Base-by-base conservation (phyloP, 805 yeast genomes). In the Vanderwaltozyma polyspora region DNA sequence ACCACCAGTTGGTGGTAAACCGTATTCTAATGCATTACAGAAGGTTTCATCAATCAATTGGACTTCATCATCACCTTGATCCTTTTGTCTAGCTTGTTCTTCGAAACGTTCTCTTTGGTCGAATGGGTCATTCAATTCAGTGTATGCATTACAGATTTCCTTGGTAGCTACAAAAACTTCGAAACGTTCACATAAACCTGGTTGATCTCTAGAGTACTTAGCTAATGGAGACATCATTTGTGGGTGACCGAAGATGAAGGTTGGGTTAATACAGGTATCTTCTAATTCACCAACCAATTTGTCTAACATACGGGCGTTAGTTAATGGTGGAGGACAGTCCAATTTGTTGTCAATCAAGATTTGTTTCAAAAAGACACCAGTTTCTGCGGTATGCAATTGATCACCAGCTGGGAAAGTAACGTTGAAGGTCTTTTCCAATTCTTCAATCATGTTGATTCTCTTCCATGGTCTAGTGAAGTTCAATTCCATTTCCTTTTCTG, bases 221-320 rank as follows among this genome's bases (percentile, higher is more conserved):
- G 98, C 98, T 64, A 89, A 74, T 47, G 98, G 98, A 38, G 97
- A 89, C 98, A 89, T 89, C 93, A 89, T 85, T 69, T 89, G 96
- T 40, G 98, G 98, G 64, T 89, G 98, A 51, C 98, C 98, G 55
- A 85, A 87, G 63, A 89, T 83, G 64, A 89, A 89, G 31, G 97
- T 91, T 51, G 98, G 98, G 72, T 84, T 91, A 64, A 89, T 82
- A 59, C 93, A 84, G 34, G 76, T 70, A 55, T 87, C 96, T 70
- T 89, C 98, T 62, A 80, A 74, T 61, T 85, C 96, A 57, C 98
- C 97, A 51, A 89, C 95, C 45, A 89, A 76, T 71, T 84, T 87
- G 72, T 91, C 98, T 60, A 91, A 76, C 96, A 89, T 89, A 69
- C 98, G 83, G 37, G 98, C 95, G 65, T 89, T 89, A 50, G 98